These are phyloP conservation scores for Tirmania nivea DNA, from an alignment of 495 filamentous ascomycete genomes.

Conservation along the genomic window DNA sequence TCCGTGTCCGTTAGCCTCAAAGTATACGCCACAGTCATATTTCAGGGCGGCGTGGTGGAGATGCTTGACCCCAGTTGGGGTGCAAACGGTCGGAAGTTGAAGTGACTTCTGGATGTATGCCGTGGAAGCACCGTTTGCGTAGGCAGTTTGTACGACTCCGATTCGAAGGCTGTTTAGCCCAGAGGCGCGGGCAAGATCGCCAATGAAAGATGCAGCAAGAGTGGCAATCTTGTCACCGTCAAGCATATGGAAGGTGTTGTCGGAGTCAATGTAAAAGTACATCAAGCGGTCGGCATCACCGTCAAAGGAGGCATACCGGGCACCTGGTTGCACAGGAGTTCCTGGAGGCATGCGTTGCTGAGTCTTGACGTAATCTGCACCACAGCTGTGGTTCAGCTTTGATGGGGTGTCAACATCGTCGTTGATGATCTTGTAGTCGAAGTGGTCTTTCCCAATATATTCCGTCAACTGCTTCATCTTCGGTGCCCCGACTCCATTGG, in stretches of 20 bases:
- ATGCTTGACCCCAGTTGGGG: conserved; percentile 88
- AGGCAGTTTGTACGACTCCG: conserved; percentile 89
- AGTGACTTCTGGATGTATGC: conserved; percentile 73
- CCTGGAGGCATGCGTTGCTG: conserved; percentile 74
- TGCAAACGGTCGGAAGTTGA: conserved; percentile 77
- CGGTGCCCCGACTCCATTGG: conserved; percentile 88
- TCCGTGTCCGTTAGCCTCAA: conserved; percentile 94
- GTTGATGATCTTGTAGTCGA: conserved; percentile 75
- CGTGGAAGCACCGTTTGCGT: conserved; percentile 91
- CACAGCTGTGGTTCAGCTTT: conserved; percentile 72
- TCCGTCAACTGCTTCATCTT: conserved; percentile 78
- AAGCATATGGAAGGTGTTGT: conserved; percentile 64
- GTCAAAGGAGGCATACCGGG: conserved; percentile 77
- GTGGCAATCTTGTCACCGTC: conserved; percentile 96
- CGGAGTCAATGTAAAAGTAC: conserved; percentile 77
- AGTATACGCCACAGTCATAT: conserved; percentile 91
- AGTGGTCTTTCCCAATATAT: conserved; percentile 41
- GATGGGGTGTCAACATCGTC: conserved; percentile 79
- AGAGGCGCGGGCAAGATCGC: conserved; percentile 58
- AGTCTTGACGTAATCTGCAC: conserved; percentile 94
- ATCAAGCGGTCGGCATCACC: conserved; percentile 90
- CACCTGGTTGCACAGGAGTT: conserved; percentile 49
- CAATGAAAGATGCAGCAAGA: conserved; percentile 81
- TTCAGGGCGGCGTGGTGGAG: conserved; percentile 83
- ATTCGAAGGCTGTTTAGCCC: conserved; percentile 66